Conservation (phyloP, 75 land plant genomes). For the Selaginella tamariscina region DNA sequence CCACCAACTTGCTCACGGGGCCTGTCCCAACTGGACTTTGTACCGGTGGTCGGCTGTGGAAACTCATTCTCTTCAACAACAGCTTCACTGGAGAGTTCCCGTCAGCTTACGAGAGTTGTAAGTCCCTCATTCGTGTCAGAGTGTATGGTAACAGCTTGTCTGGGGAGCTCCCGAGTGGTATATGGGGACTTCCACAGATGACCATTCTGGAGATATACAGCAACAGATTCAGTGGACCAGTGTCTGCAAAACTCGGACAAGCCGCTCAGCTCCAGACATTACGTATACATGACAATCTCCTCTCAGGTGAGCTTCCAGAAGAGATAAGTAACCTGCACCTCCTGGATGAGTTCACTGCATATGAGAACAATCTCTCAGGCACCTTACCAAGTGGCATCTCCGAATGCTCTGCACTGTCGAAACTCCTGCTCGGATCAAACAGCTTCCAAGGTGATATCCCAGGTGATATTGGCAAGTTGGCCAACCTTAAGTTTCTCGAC, state of each 20-base stretch:
- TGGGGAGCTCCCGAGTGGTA: slow-evolving; percentile 46
- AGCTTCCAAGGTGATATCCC: background rate
- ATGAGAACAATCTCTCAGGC: background rate
- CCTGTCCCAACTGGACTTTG: slow-evolving; percentile 61
- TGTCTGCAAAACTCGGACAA: background rate
- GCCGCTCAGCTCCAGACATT: background rate
- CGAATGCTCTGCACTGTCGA: background rate
- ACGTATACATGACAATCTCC: background rate
- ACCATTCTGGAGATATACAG: slow-evolving; percentile 30
- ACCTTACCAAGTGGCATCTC: background rate
- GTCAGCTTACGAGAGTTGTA: slow-evolving; percentile 48
- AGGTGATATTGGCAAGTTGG: background rate
- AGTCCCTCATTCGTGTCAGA: slow-evolving; percentile 39
- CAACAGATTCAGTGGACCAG: background rate
- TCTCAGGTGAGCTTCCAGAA: background rate
- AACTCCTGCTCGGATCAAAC: background rate
- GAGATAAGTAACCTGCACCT: background rate
- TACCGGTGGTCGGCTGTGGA: slow-evolving; percentile 35
- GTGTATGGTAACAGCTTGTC: slow-evolving; percentile 48
- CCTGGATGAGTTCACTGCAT: slow-evolving; percentile 12
- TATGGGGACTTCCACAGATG: slow-evolving; percentile 59
- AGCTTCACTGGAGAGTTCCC: slow-evolving; percentile 61
- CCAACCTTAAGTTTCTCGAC: background rate
- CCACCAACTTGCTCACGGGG: slow-evolving; percentile 28
- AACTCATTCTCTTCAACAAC: slow-evolving; percentile 53